Conservation (phyloP, 768 basidiomycete genomes). For the Phlegmacium glaucopus region DNA sequence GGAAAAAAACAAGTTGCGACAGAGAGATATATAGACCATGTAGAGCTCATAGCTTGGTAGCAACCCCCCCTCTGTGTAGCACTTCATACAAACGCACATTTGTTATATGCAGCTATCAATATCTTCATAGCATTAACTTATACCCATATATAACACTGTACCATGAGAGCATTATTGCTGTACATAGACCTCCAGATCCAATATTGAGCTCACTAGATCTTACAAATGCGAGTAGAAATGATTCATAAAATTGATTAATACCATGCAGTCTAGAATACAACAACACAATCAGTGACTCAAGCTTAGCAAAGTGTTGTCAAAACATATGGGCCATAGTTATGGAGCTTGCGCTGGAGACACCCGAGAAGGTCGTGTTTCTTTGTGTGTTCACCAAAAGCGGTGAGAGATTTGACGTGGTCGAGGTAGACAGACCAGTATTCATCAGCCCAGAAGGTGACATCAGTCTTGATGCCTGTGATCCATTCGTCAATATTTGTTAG, state of each 20-base stretch:
- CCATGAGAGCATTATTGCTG: no score
- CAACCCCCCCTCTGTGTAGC: neutral
- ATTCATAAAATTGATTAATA: neutral
- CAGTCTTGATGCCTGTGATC: no score
- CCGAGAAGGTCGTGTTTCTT: neutral
- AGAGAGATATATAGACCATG: neutral
- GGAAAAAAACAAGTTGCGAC: constrained; percentile 2
- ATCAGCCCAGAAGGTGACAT: neutral
- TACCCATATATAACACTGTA: neutral
- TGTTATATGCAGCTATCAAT: neutral
- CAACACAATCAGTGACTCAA: neutral
- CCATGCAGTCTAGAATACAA: neutral
- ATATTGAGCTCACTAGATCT: no score
- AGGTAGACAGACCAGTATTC: constrained; percentile 1
- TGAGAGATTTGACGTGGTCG: neutral
- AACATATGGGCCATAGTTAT: neutral
- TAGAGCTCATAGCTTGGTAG: neutral
- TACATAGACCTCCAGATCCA: no score
- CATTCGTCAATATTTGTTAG: no score
- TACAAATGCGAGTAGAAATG: no score
- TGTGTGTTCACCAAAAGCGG: constrained; percentile 3
- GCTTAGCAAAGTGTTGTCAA: neutral
- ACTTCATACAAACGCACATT: neutral
- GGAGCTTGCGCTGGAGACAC: neutral
- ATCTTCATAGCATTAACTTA: neutral